Base-by-base conservation (phyloP, 2,329 filamentous ascomycete species). In the Xylaria sp. region DNA sequence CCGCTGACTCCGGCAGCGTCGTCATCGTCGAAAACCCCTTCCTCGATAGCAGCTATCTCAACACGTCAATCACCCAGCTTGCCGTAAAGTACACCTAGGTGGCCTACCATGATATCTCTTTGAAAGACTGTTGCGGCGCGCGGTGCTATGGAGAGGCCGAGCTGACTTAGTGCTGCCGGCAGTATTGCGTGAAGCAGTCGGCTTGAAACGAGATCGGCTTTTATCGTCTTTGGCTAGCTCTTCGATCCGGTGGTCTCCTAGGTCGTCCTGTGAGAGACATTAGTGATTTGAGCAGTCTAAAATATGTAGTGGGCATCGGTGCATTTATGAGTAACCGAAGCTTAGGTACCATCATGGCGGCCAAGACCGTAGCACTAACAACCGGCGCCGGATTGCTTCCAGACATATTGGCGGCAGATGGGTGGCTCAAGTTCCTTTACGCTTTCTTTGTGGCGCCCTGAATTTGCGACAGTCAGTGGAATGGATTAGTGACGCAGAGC, bases 201-300 rank as follows among this genome's bases (percentile, higher is more conserved):
- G 57, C 44, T 27, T 17, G 9, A 23, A 17, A 21, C 27, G 17
- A 31, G 29, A 29, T 2, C 3, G 13, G 3, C 19, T 21, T 9
- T 21, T 11, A 11, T 27, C 54, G 17, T 68, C 64, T 13, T 3
- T 25, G 11, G 56, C 65, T 2, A 70, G 43, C 9, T 70, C 66
- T 27, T 71, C 68, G 10, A 68, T 46, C 13, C 70, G 60, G 23
- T 37, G 19, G 40, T 62, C 59, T 5, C 70, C 70, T 1, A 72
- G 57, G 21, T 72, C 69, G 9, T 35, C 38, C 70, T 72, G 40
- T 47, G 21, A 10, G n/a, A 13, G 15, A 41, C 17, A 10, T 27
- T 11, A 40, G 8, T 31, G 52, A 21, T 23, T 52, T 40, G 63
- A 43, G 27, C 17, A 37, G 6, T 31, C 37, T 21, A 44, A 47